Conservation (phyloP, 2,329 filamentous ascomycete species). For the Claviceps paspali region DNA sequence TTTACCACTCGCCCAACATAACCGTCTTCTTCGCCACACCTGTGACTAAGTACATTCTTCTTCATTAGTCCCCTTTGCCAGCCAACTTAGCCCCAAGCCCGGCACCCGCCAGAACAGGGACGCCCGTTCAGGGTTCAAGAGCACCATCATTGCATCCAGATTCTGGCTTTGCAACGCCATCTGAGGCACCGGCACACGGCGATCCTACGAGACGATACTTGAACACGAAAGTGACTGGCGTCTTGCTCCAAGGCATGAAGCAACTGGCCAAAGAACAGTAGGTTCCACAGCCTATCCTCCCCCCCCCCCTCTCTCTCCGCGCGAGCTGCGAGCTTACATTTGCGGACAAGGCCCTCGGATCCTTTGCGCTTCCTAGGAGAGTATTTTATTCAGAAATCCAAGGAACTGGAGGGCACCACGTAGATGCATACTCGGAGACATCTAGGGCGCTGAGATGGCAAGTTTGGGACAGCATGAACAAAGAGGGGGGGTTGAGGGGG, state of each 20-base stretch:
- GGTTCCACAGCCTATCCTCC: slow-evolving; percentile 24
- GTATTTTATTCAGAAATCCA: slow-evolving; percentile 52
- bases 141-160: slow-evolving; percentile 44
- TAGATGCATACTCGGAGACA: neutral
- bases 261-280: slow-evolving; percentile 54
- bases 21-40: neutral
- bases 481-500: slow-evolving; percentile 6
- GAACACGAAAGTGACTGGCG: slow-evolving; percentile 54
- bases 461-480: neutral
- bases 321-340: neutral
- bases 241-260: slow-evolving; percentile 62
- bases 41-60: slow-evolving; percentile 3
- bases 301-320: neutral
- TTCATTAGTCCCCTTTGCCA: slow-evolving; percentile 21
- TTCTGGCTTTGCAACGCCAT: slow-evolving; percentile 35
- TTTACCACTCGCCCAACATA: too few relatives aligned
- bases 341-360: slow-evolving; percentile 40
- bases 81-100: slow-evolving; percentile 24
- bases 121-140: slow-evolving; percentile 35
- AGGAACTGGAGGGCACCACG: slow-evolving; percentile 38
- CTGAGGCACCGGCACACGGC: slow-evolving; percentile 47
- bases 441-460: neutral
- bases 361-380: slow-evolving; percentile 56
- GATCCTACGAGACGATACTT: slow-evolving; percentile 56
- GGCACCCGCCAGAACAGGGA: slow-evolving; percentile 29